phyloP scores from a whole-genome alignment of 768 basidiomycete species.

The Floccularia luteovirens region DNA sequence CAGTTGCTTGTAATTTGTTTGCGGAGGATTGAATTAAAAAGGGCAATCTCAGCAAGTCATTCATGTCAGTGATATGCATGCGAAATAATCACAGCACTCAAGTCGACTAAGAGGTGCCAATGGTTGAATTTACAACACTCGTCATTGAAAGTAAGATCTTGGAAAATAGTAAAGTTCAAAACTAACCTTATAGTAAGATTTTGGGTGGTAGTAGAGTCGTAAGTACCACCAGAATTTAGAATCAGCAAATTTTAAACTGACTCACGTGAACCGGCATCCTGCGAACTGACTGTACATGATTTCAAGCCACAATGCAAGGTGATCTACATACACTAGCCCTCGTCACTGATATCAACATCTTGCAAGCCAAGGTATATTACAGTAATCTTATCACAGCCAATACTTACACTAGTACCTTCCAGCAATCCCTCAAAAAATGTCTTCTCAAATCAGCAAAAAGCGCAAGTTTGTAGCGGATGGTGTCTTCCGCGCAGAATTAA shows the following conservation, averaged over 20 bases:
- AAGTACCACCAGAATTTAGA: too few relatives aligned
- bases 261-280: constrained; percentile 16
- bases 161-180: constrained; percentile 3
- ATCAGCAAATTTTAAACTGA: constrained; percentile 5
- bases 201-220: too few relatives aligned
- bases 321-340: not conserved
- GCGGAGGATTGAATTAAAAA: constrained; percentile 25
- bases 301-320: constrained; percentile 18
- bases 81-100: constrained; percentile 30
- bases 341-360: not conserved
- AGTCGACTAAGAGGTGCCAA: constrained; percentile 95
- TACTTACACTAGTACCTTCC: not conserved
- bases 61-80: constrained; percentile 70
- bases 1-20: not conserved
- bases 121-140: constrained; percentile 75
- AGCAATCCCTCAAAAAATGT: constrained; percentile 43
- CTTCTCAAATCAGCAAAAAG: constrained; percentile 92
- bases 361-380: not conserved
- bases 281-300: constrained; percentile 22
- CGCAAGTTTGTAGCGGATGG: constrained; percentile 98
- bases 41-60: constrained; percentile 73
- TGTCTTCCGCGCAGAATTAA: constrained; percentile 98
- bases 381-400: not conserved
- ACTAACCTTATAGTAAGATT: constrained; percentile 1
- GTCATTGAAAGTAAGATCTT: constrained; percentile 38